Percentiles rank a stretch among this genome's conserved stretches.
These are phyloP conservation scores for Chaetothyriales sp. DNA, from an alignment of 2,329 filamentous ascomycete genomes.

Conservation along the genomic window DNA sequence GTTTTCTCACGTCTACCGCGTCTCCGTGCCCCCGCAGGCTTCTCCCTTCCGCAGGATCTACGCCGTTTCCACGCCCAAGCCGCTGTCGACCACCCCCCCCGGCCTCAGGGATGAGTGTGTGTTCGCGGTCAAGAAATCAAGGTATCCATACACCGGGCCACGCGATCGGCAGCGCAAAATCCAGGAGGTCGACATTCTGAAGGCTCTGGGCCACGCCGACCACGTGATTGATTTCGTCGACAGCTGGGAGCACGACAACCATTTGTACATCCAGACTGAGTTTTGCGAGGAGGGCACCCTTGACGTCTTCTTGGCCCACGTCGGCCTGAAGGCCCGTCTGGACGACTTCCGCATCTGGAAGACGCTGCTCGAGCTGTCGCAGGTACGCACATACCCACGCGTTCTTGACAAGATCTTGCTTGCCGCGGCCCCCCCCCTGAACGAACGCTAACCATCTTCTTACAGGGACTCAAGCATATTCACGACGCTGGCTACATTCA, in stretches of 20 bases:
- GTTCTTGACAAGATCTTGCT: constrained; percentile 31
- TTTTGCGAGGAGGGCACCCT: constrained; percentile 91
- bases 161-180: constrained; percentile 73
- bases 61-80: constrained; percentile 32
- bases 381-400: too few species aligned
- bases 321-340: constrained; percentile 69
- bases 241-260: constrained; percentile 72
- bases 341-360: constrained; percentile 99
- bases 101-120: constrained; percentile 46
- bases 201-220: constrained; percentile 62
- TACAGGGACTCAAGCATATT: constrained; percentile 73
- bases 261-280: constrained; percentile 94
- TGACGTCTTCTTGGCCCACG: constrained; percentile 68
- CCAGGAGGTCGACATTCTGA: constrained; percentile 68
- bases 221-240: constrained; percentile 76
- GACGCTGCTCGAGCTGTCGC: constrained; percentile 71
- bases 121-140: constrained; percentile 89
- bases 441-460: constrained; percentile 17
- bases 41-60: constrained; percentile 30
- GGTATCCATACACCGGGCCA: constrained; percentile 61
- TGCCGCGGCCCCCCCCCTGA: not conserved
- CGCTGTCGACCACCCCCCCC: constrained; percentile 31
- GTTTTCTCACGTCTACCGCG: constrained; percentile 84
- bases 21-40: constrained; percentile 37
- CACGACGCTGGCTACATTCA: constrained; percentile 74